These are phyloP conservation scores for Trichophyton mentagrophytes DNA, from an alignment of 2,329 filamentous ascomycete genomes.

Conservation along the genomic window DNA sequence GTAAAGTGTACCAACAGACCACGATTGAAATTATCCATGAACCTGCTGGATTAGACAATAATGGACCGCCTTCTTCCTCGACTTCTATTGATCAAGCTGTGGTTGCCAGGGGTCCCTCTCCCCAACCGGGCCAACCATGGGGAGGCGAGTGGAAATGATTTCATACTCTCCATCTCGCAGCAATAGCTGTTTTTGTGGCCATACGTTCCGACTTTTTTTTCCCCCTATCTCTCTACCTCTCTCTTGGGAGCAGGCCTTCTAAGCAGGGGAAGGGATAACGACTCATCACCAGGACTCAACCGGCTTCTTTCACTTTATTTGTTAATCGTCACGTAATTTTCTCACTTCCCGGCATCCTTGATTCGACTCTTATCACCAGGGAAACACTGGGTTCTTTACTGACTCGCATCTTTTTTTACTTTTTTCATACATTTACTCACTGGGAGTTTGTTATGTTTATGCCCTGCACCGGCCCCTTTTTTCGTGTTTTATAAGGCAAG, in stretches of 20 bases:
- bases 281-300: background rate
- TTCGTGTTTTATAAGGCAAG: background rate
- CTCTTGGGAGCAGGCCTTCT: background rate
- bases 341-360: background rate
- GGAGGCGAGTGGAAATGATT: background rate
- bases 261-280: background rate
- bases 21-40: slow-evolving; percentile 33
- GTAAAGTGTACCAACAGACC: slow-evolving; percentile 33
- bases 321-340: background rate
- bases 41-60: slow-evolving; percentile 13
- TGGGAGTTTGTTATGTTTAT: background rate
- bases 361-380: background rate
- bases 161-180: background rate
- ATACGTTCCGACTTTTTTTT: background rate
- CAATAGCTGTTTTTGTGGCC: background rate
- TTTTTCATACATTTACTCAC: background rate
- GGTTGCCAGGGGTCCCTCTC: background rate
- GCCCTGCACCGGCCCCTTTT: background rate
- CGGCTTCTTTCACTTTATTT: background rate
- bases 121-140: background rate
- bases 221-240: no score
- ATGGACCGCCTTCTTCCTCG: background rate
- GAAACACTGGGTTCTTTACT: background rate
- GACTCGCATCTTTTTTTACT: background rate
- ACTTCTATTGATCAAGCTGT: background rate